phyloP scores from a whole-genome alignment of 2,329 filamentous ascomycete species.

The Aspergillus alliaceus region DNA sequence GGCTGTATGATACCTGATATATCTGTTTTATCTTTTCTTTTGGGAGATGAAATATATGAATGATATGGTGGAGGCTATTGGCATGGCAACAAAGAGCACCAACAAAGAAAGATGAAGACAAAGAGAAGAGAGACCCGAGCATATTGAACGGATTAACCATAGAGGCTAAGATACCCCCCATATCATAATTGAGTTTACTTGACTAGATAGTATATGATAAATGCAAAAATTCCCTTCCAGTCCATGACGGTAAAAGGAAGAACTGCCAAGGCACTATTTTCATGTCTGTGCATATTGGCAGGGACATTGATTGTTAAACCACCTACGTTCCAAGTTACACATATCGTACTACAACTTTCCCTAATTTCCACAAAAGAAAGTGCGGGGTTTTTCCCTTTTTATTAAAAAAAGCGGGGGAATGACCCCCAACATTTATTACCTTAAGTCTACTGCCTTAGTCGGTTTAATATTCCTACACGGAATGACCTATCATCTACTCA shows the following conservation, averaged over 20 bases:
- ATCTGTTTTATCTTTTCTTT: too few species aligned
- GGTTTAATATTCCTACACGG: too few species aligned
- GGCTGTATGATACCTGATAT: slow-evolving; percentile 4
- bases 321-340: background rate
- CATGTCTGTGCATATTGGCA: background rate
- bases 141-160: slow-evolving; percentile 3
- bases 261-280: background rate
- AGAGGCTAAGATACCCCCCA: slow-evolving; percentile 17
- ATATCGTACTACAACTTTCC: too few species aligned
- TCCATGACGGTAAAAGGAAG: too few species aligned
- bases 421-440: too few species aligned
- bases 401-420: too few species aligned
- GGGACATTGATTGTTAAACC: background rate
- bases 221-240: background rate
- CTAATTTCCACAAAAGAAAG: too few species aligned
- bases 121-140: background rate
- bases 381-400: too few species aligned
- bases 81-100: background rate
- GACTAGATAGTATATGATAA: slow-evolving; percentile 9
- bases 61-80: background rate
- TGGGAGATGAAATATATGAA: background rate
- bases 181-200: slow-evolving; percentile 12
- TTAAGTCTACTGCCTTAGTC: too few species aligned
- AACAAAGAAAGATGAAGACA: background rate
- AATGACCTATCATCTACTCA: background rate